These are phyloP conservation scores for Trametes sanguinea DNA, from an alignment of 768 basidiomycete genomes.

Conservation along the genomic window DNA sequence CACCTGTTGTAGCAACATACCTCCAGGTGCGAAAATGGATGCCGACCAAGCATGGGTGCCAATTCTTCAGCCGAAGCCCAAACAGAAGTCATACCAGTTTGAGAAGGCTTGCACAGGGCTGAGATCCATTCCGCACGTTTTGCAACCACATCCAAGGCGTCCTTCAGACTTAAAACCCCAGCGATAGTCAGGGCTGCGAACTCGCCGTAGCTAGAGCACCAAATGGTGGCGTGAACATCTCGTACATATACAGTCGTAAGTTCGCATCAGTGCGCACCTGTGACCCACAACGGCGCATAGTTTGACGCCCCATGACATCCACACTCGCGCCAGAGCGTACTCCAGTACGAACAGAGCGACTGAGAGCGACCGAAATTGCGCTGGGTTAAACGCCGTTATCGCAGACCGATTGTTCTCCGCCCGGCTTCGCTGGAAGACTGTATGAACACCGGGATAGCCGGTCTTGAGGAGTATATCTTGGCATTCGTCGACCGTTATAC, in stretches of 20 bases:
- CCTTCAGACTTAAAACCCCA: slow-evolving; percentile 55
- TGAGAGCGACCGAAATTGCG: slow-evolving; percentile 36
- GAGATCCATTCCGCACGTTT: slow-evolving; percentile 59
- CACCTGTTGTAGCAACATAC: slow-evolving; percentile 66
- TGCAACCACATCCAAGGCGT: slow-evolving; percentile 59
- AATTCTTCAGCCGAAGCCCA: slow-evolving; percentile 40
- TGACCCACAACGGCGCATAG: slow-evolving; percentile 70
- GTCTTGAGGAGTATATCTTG: slow-evolving; percentile 48
- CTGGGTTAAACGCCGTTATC: slow-evolving; percentile 44
- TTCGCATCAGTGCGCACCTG: slow-evolving; percentile 47
- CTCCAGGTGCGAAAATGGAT: slow-evolving; percentile 33
- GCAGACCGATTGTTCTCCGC: background rate
- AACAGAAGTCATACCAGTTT: slow-evolving; percentile 66
- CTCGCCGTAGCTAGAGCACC: slow-evolving; percentile 63
- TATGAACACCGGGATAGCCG: slow-evolving; percentile 53
- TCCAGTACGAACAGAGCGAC: slow-evolving; percentile 60
- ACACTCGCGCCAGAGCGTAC: slow-evolving; percentile 61
- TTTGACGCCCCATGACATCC: slow-evolving; percentile 67
- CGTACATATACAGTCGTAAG: too few species aligned
- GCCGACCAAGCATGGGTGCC: slow-evolving; percentile 23
- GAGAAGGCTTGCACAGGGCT: slow-evolving; percentile 43
- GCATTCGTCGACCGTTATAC: slow-evolving; percentile 56
- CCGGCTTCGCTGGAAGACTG: too few species aligned
- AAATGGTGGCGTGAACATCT: background rate
- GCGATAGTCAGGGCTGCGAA: slow-evolving; percentile 72